Evolutionary conservation across 1,139 yeast species (phyloP), one percentile per base, ranked within the genome.

Genomic region (Pneumocystis jirovecii): DNA sequence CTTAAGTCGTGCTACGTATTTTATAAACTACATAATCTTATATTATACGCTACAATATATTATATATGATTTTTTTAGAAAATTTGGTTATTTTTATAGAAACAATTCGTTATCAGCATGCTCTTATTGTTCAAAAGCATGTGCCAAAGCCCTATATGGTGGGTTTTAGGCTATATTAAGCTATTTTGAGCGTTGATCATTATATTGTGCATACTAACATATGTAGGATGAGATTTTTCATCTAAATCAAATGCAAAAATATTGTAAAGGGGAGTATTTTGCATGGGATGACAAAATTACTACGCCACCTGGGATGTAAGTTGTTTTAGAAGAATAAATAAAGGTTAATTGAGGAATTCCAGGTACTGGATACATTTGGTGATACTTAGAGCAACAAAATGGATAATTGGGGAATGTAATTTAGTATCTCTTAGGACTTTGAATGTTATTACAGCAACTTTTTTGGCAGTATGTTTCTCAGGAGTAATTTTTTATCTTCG

Each of bases 291-390:
- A 84, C 45, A 93, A 91, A 73, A 89, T 95, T 73, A 93, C 98
- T 2, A 93, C 98, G 0, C 98, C 98, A 1, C 98, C 98, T 0
- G 99, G 98, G 0, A 77, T 93, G 50, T 93, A 93, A 29, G 45
- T 37, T 68, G 10, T 40, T 66, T 21, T 39, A 60, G 4, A 37
- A n/a, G 3, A 19, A 10, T 60, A 12, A 3, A n/a, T 5, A 60
- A 21, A 8, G 15, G 7, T 60, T 60, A 21, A 39, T 29, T 10
- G n/a, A 17, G 31, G 10, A 6, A 21, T 21, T 31, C 3, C 34
- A 39, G 44, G 61, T 42, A 39, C 4, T 19, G 44, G 31, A 39
- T 60, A 39, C 61, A 60, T 25, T 60, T 60, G n/a, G 10, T 12
- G 12, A 60, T 60, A 60, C 61, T 42, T 21, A 8, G 31, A 3